Conservation (phyloP, 2,329 filamentous ascomycete species). For the Leptographium procerum region DNA sequence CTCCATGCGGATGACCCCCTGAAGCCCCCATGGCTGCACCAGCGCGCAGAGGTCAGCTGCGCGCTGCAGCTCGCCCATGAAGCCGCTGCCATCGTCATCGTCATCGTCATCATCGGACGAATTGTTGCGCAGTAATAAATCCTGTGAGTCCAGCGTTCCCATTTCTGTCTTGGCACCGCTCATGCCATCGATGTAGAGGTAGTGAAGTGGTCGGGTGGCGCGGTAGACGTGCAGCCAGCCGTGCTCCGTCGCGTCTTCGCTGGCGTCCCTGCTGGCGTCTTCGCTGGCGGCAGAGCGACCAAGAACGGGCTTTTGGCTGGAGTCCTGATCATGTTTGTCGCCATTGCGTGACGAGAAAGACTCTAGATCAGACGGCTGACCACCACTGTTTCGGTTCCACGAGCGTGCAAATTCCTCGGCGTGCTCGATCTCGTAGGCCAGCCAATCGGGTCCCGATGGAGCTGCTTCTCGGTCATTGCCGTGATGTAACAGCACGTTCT, state of each 20-base stretch:
- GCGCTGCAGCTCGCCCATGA: neutral
- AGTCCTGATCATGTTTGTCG: too few relatives aligned
- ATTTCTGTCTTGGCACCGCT: constrained; percentile 30
- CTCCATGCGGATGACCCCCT: constrained; percentile 6
- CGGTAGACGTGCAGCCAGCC: constrained; percentile 59
- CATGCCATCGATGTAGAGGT: constrained; percentile 54
- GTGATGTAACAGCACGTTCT: constrained; percentile 56
- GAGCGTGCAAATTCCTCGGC: constrained; percentile 53
- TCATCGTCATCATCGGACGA: too few relatives aligned
- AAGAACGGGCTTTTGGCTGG: neutral
- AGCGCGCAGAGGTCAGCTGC: constrained; percentile 1
- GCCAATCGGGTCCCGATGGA: constrained; percentile 49
- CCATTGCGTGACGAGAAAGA: too few relatives aligned
- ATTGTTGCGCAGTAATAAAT: constrained; percentile 30
- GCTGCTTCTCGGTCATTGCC: constrained; percentile 36
- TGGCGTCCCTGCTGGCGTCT: too few relatives aligned
- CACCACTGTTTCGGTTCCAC: too few relatives aligned
- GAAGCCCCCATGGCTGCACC: neutral
- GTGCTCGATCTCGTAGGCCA: constrained; percentile 69
- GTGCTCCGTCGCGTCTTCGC: neutral
- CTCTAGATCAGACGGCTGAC: too few relatives aligned
- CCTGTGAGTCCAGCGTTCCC: constrained; percentile 59
- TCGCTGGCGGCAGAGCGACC: too few relatives aligned
- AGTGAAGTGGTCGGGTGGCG: constrained; percentile 41
- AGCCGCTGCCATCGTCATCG: neutral